These are phyloP conservation scores for Trichosporon coremiiforme DNA, from an alignment of 1,284 basidiomycete species.

Conservation along the genomic window DNA sequence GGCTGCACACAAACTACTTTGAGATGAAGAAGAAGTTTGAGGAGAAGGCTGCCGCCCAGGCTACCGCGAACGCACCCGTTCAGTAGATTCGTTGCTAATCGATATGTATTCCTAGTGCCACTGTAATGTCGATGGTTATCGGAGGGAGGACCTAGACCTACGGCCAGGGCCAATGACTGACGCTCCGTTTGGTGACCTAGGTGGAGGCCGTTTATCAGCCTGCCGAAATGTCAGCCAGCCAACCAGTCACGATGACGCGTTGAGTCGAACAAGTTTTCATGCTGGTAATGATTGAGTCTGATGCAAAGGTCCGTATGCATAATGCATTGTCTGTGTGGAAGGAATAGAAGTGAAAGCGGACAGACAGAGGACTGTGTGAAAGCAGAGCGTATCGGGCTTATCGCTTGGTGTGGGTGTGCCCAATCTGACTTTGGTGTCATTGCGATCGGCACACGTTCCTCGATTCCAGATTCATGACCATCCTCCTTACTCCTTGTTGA, in stretches of 20 bases:
- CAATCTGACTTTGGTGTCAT: background rate
- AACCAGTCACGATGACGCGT: constrained; percentile 15
- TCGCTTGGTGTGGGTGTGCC: background rate
- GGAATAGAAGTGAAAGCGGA: background rate
- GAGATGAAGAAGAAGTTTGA: constrained; percentile 57
- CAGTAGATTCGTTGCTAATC: background rate
- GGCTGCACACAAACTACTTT: constrained; percentile 86
- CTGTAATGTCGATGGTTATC: background rate
- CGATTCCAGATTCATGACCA: constrained; percentile 17
- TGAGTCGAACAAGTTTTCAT: background rate
- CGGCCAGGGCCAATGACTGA: background rate
- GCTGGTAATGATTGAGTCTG: background rate
- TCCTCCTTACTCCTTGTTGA: background rate
- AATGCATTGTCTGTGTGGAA: background rate
- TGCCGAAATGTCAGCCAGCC: constrained; percentile 12
- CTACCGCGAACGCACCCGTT: background rate
- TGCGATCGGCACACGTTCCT: constrained; percentile 19
- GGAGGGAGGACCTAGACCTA: background rate
- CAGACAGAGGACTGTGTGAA: background rate
- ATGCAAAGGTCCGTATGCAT: background rate
- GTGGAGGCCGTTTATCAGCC: constrained; percentile 14
- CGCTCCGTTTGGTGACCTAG: background rate
- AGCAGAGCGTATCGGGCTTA: background rate
- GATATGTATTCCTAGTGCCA: constrained; percentile 14
- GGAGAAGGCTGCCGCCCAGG: constrained; percentile 37